A percentile compares a stretch with the other conserved stretches of the same genome.
These are phyloP conservation scores for Cutaneotrichosporon sp. DNA, from an alignment of 1,284 basidiomycete genomes.

Conservation along the genomic window DNA sequence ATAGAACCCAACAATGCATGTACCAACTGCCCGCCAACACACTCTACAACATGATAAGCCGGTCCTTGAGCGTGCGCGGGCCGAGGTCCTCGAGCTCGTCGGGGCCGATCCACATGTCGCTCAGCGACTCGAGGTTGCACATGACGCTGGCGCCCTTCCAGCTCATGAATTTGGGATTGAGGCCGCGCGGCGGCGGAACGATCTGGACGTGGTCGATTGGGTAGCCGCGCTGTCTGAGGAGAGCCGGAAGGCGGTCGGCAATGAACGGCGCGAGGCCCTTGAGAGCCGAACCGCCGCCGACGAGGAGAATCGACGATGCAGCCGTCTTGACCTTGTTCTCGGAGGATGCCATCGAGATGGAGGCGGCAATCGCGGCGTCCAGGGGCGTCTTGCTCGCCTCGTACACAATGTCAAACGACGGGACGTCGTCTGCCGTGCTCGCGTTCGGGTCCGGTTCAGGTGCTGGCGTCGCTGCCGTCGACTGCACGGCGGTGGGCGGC, in stretches of 20 bases:
- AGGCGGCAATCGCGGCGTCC: slow-evolving; percentile 91
- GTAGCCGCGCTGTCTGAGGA: slow-evolving; percentile 77
- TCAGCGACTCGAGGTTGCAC: slow-evolving; percentile 80
- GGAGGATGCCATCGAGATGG: slow-evolving; percentile 72
- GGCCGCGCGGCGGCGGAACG: slow-evolving; percentile 85
- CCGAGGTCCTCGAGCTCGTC: slow-evolving; percentile 71
- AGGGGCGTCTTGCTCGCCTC: slow-evolving; percentile 88
- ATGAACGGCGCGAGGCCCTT: slow-evolving; percentile 42
- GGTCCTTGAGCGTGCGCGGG: slow-evolving; percentile 51
- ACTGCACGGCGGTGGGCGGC: slow-evolving; percentile 10
- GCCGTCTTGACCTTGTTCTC: slow-evolving; percentile 89
- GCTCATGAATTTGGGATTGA: slow-evolving; percentile 79
- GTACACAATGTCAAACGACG: slow-evolving; percentile 41
- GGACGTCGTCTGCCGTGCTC: slow-evolving; percentile 4
- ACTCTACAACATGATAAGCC: slow-evolving; percentile 17
- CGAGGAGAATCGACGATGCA: slow-evolving; percentile 78
- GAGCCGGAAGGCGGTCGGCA: slow-evolving; percentile 45
- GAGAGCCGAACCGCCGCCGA: slow-evolving; percentile 67
- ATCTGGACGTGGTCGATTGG: slow-evolving; percentile 81
- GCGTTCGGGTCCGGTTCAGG: slow-evolving; percentile 9
- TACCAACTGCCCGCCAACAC: too few relatives aligned
- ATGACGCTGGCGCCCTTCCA: slow-evolving; percentile 97
- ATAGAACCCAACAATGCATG: slow-evolving; percentile 15
- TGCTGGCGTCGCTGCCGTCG: slow-evolving; percentile 14
- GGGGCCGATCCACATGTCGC: slow-evolving; percentile 80